These are phyloP conservation scores for Camellia sinensis DNA, from an alignment of 148 eudicot genomes.

Conservation along the genomic window DNA sequence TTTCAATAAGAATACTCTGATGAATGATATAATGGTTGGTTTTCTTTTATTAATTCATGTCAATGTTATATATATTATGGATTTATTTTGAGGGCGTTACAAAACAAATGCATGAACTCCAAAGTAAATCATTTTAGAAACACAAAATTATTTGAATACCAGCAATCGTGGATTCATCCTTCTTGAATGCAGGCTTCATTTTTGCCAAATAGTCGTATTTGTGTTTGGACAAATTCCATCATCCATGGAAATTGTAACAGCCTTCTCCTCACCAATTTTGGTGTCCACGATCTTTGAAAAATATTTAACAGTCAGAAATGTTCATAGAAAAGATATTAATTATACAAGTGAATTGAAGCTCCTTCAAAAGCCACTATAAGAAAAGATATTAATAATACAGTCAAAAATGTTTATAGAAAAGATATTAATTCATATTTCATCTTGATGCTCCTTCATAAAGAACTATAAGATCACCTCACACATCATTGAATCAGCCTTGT, in stretches of 20 bases:
- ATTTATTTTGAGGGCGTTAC: too few relatives aligned
- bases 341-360: background rate
- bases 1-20: too few relatives aligned
- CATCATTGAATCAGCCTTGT: too few relatives aligned
- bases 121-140: background rate
- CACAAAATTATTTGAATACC: constrained; percentile 33
- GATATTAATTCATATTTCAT: too few relatives aligned
- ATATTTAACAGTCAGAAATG: constrained; percentile 13
- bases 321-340: background rate
- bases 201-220: constrained; percentile 58
- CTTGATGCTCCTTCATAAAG: too few relatives aligned
- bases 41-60: too few relatives aligned
- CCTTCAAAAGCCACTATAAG: too few relatives aligned
- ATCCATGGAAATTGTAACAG: constrained; percentile 56
- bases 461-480: too few relatives aligned
- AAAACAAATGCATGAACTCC: background rate
- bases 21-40: too few relatives aligned
- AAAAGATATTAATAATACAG: too few relatives aligned
- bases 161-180: constrained; percentile 74
- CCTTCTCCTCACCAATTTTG: constrained; percentile 66
- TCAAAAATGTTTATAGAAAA: too few relatives aligned
- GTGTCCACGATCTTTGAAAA: constrained; percentile 59
- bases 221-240: constrained; percentile 76
- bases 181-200: constrained; percentile 70
- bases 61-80: too few relatives aligned